Percentiles rank a stretch among this genome's conserved stretches.
Conservation (phyloP, 2,329 filamentous ascomycete species). For the Paraphoma sp. region DNA sequence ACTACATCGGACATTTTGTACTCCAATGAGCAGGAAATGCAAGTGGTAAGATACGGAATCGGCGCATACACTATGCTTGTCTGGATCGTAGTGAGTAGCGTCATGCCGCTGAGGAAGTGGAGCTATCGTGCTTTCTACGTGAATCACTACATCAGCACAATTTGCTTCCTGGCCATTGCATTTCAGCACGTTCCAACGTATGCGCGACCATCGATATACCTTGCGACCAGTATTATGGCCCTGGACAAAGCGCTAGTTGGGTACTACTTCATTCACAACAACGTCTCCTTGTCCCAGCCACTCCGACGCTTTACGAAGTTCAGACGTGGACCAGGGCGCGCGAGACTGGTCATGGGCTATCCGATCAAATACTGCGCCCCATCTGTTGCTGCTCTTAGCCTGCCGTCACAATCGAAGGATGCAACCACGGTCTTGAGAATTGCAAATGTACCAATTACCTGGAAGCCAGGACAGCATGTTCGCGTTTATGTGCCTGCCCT, state of each 20-base stretch:
- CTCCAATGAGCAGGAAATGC: conserved; percentile 23
- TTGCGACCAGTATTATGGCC: conserved; percentile 20
- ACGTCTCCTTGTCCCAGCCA: conserved; percentile 21
- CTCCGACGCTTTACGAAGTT: conserved; percentile 12
- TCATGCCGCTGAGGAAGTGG: conserved; percentile 30
- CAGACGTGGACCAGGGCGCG: conserved; percentile 11
- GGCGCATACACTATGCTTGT: conserved; percentile 27
- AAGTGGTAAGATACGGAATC: conserved; percentile 31
- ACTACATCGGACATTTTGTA: conserved; percentile 24
- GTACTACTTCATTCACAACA: conserved; percentile 20
- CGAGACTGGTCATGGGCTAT: conserved; percentile 26
- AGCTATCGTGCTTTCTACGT: conserved; percentile 34
- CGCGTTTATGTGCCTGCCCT: conserved; percentile 34
- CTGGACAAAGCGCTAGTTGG: conserved; percentile 20
- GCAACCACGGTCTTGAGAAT: conserved; percentile 29
- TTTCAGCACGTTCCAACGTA: conserved; percentile 33
- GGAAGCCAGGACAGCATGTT: conserved; percentile 40
- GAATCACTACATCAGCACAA: conserved; percentile 34
- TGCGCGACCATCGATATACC: conserved; percentile 26
- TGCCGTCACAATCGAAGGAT: conserved; percentile 11
- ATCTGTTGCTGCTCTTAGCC: conserved; percentile 5
- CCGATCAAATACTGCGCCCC: conserved; percentile 31
- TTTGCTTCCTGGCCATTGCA: conserved; percentile 25
- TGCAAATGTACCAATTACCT: conserved; percentile 28
- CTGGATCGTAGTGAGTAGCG: conserved; percentile 33